phyloP scores from a whole-genome alignment of 169 alveolate species.

The Plasmodium berghei region DNA sequence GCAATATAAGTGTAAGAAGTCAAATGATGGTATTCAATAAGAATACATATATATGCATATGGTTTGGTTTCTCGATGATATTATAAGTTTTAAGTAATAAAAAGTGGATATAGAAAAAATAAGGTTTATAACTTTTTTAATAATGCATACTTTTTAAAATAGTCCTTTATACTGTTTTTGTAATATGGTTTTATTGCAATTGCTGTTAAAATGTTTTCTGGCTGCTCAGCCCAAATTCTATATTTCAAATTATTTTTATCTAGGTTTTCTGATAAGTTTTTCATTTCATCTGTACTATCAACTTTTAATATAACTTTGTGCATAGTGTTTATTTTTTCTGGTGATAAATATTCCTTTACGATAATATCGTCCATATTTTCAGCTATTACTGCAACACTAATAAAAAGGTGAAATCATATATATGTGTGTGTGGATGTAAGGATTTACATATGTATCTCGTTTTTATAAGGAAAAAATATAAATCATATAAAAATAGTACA shows the following conservation, averaged over 20 bases:
- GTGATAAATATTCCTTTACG: slow-evolving; percentile 75
- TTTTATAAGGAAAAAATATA: not conserved
- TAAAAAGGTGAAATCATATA: not conserved
- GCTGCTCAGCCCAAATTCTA: slow-evolving; percentile 78
- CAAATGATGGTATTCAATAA: not conserved
- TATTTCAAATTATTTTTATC: slow-evolving; percentile 52
- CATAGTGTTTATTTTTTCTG: slow-evolving; percentile 77
- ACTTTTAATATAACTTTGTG: slow-evolving; percentile 78
- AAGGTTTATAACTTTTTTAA: slow-evolving; percentile 47
- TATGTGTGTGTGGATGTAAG: not conserved
- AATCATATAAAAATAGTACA: not conserved
- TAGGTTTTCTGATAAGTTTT: slow-evolving; percentile 60
- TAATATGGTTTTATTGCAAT: slow-evolving; percentile 78
- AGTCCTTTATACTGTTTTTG: slow-evolving; percentile 70
- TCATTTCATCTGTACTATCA: slow-evolving; percentile 59
- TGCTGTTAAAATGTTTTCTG: slow-evolving; percentile 79
- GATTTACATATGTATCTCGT: not conserved
- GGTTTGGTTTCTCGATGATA: not conserved
- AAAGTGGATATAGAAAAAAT: not conserved
- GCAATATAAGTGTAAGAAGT: not conserved
- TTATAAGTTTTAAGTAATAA: not conserved
- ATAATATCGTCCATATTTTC: slow-evolving; percentile 57
- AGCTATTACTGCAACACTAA: slow-evolving; percentile 78
- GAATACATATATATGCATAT: not conserved
- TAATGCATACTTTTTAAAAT: slow-evolving; percentile 76